Evolutionary conservation across 1,284 basidiomycete species (phyloP), one percentile per base, ranked within the genome.

Genomic region (Sanghuangporus weigelae): DNA sequence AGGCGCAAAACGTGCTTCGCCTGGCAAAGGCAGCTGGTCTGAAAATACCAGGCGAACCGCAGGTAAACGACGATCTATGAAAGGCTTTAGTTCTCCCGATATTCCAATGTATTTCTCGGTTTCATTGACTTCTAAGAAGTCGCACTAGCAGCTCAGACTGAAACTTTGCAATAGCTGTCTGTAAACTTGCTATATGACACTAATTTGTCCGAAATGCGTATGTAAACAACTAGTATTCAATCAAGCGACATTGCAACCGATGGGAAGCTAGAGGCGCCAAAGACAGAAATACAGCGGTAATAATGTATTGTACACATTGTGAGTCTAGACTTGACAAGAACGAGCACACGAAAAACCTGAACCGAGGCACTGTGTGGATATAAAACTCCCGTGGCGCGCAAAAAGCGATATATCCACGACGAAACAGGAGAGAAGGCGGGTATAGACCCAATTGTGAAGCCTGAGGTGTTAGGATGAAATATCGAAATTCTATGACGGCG

Each of bases 1-100:
- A 90, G 87, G 93, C 93, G 1, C 79, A 85, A 70, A 85, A 84
- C 56, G 82, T 82, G 5, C 77, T 95, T 39, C 74, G 76, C 0
- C 76, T 86, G 57, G 92, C 92, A 0, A 74, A 76, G 64, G 81
- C 83, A 38, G 90, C 90, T 3, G 84, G 85, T 0, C 73, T 92
- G 59, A 69, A 77, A 11, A 85, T 93, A 57, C 88, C 90, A 4
- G 69, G 39, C 12, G 39, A 44, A 48, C n/a, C 11, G 26, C 16
- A 31, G 1, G 11, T n/a, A 54, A 54, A 54, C 31, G 50, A 51
- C 7, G 50, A 51, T 51, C 19, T 14, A 51, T 51, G 50, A 26
- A 51, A 51, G 19, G 31, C 21, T 49, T 14, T 19, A 49, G 12
- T 10, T 10, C 21, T 49, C 48, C 19, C 21, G 14, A 42, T 12